Base-by-base conservation (phyloP, 2,329 filamentous ascomycete species). In the Trichoderma polysporum region DNA sequence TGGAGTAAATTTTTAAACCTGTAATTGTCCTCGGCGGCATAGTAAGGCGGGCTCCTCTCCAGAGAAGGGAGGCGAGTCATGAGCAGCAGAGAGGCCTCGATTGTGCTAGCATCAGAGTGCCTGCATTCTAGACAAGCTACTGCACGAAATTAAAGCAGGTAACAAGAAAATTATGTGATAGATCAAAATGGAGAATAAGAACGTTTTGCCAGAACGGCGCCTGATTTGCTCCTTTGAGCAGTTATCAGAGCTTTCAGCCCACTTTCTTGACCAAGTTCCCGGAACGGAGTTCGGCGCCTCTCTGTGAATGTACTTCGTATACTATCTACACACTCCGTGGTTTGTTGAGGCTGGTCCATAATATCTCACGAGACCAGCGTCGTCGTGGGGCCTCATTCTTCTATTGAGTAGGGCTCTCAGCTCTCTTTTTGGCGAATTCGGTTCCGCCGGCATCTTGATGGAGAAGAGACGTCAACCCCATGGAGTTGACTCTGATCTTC, bases 61-160 rank as follows among this genome's bases (percentile, higher is more conserved):
- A 54, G 25, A n/a, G 35, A 10, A 22, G 37, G 10, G 3, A 45
- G 22, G 22, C 49, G 49, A 63, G 60, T 63, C 60, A 63, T 63
- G 60, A 33, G 27, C 7, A 49, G 1, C 29, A 31, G 59, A 45
- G 41, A 41, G 39, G 49, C 22, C 49, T 63, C 60, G 60, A 63
- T 63, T 63, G 57, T 60, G 29, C 57, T 61, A 61, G 58, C 31
- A 58, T 58, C 54, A 58, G 45, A 52, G 45, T 39, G 41, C 45
- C 45, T 39, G 58, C 58, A 45, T 27, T 54, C 37, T 19, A 64
- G 61, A 64, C 61, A 64, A 52, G 50, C 61, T 64, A 64, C 61
- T 64, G 50, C 61, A 64, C 45, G 61, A 64, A 64, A 64, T 64
- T 64, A 29, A 29, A 4, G 47, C 50, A 25, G 37, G 50, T 22